Percentiles rank a stretch among this genome's conserved stretches.
These are phyloP conservation scores for Polytolypa hystricis DNA, from an alignment of 2,329 filamentous ascomycete species.

Conservation along the genomic window DNA sequence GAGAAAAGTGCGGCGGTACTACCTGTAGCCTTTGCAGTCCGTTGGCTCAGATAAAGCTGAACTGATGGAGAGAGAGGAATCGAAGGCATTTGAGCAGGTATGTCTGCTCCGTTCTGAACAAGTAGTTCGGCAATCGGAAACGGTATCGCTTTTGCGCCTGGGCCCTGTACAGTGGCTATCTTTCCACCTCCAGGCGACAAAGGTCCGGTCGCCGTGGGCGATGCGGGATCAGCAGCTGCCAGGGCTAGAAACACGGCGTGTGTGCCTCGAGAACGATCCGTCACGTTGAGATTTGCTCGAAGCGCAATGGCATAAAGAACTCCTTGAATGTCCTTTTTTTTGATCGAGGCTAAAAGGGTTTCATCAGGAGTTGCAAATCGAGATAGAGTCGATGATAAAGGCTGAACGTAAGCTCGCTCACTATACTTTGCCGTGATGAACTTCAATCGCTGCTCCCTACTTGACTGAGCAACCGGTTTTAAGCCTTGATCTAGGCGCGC, in stretches of 20 bases:
- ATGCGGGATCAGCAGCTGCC: constrained; percentile 80
- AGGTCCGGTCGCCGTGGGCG: constrained; percentile 38
- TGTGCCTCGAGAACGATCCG: constrained; percentile 76
- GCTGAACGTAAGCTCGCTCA: constrained; percentile 69
- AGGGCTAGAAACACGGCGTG: constrained; percentile 85
- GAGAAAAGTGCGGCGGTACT: neutral
- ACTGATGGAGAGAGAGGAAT: constrained; percentile 76
- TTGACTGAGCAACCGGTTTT: constrained; percentile 68
- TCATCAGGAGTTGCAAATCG: constrained; percentile 73
- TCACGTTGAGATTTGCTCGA: constrained; percentile 72
- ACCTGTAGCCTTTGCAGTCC: constrained; percentile 28
- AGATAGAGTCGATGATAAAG: constrained; percentile 58
- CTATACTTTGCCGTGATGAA: constrained; percentile 96
- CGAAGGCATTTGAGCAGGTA: constrained; percentile 62
- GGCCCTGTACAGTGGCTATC: constrained; percentile 28
- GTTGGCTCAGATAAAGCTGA: constrained; percentile 75
- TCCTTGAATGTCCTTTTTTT: constrained; percentile 89
- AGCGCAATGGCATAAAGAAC: constrained; percentile 85
- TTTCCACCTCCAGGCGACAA: constrained; percentile 10
- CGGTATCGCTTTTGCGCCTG: constrained; percentile 42
- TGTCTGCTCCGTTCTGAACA: constrained; percentile 84
- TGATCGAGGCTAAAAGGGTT: constrained; percentile 80
- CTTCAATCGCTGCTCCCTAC: constrained; percentile 77
- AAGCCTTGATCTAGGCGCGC: constrained; percentile 60
- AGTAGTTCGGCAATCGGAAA: constrained; percentile 88